Base-by-base conservation (phyloP, 768 basidiomycete species). In the Lentinus brumalis region DNA sequence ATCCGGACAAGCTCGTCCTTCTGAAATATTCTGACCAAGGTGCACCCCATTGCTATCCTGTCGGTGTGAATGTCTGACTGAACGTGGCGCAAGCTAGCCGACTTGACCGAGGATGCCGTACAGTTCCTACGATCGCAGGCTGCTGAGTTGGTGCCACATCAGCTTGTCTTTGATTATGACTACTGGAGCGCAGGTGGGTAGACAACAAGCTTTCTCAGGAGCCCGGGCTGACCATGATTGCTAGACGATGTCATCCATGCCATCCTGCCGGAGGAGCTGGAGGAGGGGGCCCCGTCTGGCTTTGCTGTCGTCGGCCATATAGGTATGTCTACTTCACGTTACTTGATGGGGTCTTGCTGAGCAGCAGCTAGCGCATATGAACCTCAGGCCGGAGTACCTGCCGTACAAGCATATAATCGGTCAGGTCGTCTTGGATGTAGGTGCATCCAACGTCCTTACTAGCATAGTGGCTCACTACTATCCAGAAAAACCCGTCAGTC, bases 321-420 rank as follows among this genome's bases (percentile, higher is more conserved):
- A 53, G 96, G 95, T 91, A 66, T 56, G 84, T 49, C 53, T 45
- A 21, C 47, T 15, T 14, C n/a, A 12, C 4, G 32, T 21, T n/a
- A n/a, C 3, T 16, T 52, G 52, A 59, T 35, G n/a, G n/a, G n/a
- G n/a, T 66, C 8, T 8, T 39, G 16, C 59, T 58, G 0, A 30
- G n/a, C 32, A 30, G 26, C 8, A 1, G 44, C 11, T 58, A 97
- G 96, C 93, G 0, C 97, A 98, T 71, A 74, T 98, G 53, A 99
- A 99, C 71, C 82, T 99, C 38, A 86, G 89, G 65, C 85, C 88
- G 16, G 91, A 95, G 72, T 98, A 96, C 76, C 72, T 98, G 32
- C 94, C 95, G 2, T 98, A 91, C 77, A 94, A 94, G 71, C 75
- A 91, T 66, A 73, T 94, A 32, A 97, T 99, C 67, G 97, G 96